Conservation (phyloP, 176 grass and related monocot genomes). For the Eleusine coracana region DNA sequence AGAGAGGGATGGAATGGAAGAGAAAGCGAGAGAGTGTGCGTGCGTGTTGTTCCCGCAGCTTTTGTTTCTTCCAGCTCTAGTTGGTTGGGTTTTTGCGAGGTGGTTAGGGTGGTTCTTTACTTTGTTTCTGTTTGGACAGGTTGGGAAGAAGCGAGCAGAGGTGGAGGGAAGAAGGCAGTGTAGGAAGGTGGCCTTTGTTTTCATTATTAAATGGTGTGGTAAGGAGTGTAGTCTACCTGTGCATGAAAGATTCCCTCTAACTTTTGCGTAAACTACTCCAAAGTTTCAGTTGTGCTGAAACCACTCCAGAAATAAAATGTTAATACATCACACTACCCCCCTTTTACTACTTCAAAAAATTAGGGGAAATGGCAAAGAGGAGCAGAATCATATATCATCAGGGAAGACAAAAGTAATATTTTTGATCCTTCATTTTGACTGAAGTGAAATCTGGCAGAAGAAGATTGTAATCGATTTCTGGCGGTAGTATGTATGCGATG, state of each 20-base stretch:
- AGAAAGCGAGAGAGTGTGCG: not conserved
- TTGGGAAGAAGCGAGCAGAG: constrained; percentile 18
- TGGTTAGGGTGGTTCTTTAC: constrained; percentile 20
- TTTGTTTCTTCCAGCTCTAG: not conserved
- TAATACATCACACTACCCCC: not conserved
- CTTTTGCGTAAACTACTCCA: constrained; percentile 41
- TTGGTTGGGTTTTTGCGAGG: constrained; percentile 26
- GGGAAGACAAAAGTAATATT: not conserved
- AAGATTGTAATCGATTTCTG: not conserved
- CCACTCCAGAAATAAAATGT: not conserved
- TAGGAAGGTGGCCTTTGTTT: constrained; percentile 42
- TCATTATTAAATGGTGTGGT: constrained; percentile 39
- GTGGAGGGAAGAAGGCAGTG: constrained; percentile 27
- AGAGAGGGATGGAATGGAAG: not conserved
- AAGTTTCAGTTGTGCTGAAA: constrained; percentile 1
- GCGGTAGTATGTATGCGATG: not conserved
- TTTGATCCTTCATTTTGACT: not conserved
- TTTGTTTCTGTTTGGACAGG: constrained; percentile 26
- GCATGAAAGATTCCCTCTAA: constrained; percentile 41
- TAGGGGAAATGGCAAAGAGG: not conserved
- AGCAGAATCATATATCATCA: not conserved
- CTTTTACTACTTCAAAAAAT: not conserved
- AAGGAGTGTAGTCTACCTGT: constrained; percentile 34
- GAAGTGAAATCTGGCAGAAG: not conserved
- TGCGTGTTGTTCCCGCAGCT: not conserved